These are phyloP conservation scores for Pezicula neosporulosa DNA, from an alignment of 2,329 filamentous ascomycete genomes.

Conservation along the genomic window DNA sequence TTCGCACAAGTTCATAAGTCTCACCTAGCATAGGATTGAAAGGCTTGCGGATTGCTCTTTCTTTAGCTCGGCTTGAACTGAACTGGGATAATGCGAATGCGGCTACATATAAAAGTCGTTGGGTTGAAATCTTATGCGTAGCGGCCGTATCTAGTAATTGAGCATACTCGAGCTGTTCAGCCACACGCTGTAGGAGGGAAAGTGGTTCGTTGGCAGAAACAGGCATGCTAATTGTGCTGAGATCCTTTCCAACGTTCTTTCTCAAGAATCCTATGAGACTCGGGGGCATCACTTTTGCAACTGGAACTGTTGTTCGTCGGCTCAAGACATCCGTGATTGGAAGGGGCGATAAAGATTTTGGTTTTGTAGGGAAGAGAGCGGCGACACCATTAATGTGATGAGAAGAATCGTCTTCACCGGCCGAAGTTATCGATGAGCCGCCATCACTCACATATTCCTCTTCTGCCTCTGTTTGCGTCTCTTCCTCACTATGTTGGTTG, in stretches of 20 bases:
- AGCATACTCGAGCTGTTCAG: conserved; percentile 90
- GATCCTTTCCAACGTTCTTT: conserved; percentile 97
- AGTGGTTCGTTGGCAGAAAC: conserved; percentile 93
- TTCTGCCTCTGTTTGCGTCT: conserved; percentile 54
- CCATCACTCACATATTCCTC: conserved; percentile 41
- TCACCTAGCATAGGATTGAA: conserved; percentile 97
- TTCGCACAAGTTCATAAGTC: conserved; percentile 87
- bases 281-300: conserved; percentile 76
- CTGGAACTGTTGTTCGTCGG: conserved; percentile 67
- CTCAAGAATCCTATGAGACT: conserved; percentile 91
- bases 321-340: conserved; percentile 64
- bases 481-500: conserved; percentile 67
- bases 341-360: conserved; percentile 73
- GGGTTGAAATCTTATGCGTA: conserved; percentile 52
- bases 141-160: conserved; percentile 76
- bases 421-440: conserved; percentile 55
- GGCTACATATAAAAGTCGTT: conserved; percentile 79
- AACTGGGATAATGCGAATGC: conserved; percentile 90
- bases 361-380: conserved; percentile 70
- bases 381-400: conserved; percentile 53
- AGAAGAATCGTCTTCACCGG: conserved; percentile 48
- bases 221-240: conserved; percentile 96
- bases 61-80: conserved; percentile 77
- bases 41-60: conserved; percentile 89
- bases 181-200: conserved; percentile 81